Evolutionary conservation across 257 asterid genomes (phyloP).

Genomic region (Orobanche coerulescens): DNA sequence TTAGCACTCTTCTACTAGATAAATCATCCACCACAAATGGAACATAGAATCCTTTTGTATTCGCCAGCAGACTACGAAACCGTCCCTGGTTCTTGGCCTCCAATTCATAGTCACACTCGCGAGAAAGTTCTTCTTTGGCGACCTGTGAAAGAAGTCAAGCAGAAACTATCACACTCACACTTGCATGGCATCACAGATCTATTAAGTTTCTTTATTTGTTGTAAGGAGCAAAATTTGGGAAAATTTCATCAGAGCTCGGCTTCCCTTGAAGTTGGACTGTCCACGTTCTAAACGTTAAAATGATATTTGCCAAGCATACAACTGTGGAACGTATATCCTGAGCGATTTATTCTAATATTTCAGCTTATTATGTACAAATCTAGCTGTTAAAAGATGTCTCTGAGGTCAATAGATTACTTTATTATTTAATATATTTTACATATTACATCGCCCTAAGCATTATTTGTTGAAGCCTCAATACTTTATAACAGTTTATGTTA

Average conservation of each 20-base stretch:
- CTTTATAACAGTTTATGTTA: not conserved
- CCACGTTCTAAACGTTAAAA: too few relatives aligned
- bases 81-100: constrained; percentile 82
- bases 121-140: constrained; percentile 92
- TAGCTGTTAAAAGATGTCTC: not conserved
- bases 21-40: constrained; percentile 75
- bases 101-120: constrained; percentile 80
- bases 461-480: not conserved
- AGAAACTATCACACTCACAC: constrained; percentile 14
- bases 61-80: constrained; percentile 51
- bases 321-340: not conserved
- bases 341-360: not conserved
- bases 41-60: constrained; percentile 61
- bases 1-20: constrained; percentile 72
- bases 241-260: constrained; percentile 2
- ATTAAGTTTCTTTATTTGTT: not conserved
- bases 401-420: not conserved
- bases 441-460: not conserved
- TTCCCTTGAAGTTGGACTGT: not conserved
- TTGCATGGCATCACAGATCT: constrained; percentile 12
- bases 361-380: not conserved
- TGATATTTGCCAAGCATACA: not conserved
- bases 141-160: constrained; percentile 42
- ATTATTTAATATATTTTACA: not conserved
- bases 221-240: constrained; percentile 8